A percentile compares a stretch with the other conserved stretches of the same genome.
Evolutionary conservation across 768 basidiomycete species (phyloP).

Genomic region (Phylloporus sp.): DNA sequence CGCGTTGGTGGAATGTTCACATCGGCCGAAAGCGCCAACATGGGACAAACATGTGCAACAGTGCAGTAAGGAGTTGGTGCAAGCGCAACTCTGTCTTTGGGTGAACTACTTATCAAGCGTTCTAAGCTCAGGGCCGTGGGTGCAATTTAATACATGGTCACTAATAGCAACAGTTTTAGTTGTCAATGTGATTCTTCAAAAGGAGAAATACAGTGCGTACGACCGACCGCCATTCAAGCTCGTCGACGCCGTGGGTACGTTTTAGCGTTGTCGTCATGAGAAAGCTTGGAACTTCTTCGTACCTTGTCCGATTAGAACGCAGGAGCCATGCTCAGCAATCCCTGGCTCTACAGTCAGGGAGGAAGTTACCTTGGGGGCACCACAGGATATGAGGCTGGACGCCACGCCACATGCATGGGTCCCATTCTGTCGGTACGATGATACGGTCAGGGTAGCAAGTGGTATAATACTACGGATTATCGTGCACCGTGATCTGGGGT

Average conservation of each 20-base stretch:
- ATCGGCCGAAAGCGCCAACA: not conserved
- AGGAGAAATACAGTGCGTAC: not conserved
- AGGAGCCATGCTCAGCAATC: not conserved
- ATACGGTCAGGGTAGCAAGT: too few species aligned
- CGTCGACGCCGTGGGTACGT: not conserved
- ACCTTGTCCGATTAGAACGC: not conserved
- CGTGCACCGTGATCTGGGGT: too few species aligned
- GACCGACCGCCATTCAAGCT: not conserved
- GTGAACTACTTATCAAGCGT: not conserved
- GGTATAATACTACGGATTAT: too few species aligned
- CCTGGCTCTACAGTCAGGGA: not conserved
- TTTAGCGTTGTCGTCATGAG: not conserved
- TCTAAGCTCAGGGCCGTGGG: not conserved
- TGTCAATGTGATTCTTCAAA: not conserved
- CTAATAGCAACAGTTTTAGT: not conserved
- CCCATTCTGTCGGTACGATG: not conserved
- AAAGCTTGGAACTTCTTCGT: too few species aligned
- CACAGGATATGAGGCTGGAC: not conserved
- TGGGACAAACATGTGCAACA: not conserved
- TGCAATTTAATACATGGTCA: not conserved
- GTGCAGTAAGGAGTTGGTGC: not conserved
- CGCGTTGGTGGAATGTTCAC: not conserved
- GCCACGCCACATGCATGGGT: not conserved
- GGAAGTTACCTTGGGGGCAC: not conserved
- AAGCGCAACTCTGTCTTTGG: not conserved